A percentile compares a stretch with the other conserved stretches of the same genome.
These are phyloP conservation scores for Tricholoma flavovirens DNA, from an alignment of 768 basidiomycete genomes.

Conservation along the genomic window DNA sequence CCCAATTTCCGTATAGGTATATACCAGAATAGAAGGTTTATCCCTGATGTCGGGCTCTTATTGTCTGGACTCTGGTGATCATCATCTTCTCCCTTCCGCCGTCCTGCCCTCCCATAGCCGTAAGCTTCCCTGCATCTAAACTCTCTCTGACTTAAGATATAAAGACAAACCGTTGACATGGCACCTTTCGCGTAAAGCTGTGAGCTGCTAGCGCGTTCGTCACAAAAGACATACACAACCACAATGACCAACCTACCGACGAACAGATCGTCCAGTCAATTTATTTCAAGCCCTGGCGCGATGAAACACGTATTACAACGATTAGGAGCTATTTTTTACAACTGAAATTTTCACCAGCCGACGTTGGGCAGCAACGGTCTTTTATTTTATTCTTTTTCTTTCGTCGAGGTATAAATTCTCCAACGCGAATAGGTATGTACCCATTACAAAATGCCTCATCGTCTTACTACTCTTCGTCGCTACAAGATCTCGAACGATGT, in stretches of 20 bases:
- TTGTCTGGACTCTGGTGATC: too few relatives aligned
- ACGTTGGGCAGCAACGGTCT: conserved; percentile 38
- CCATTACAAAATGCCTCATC: conserved; percentile 42
- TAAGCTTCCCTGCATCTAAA: conserved; percentile 30
- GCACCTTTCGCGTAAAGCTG: conserved; percentile 19
- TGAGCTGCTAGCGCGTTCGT: conserved; percentile 18
- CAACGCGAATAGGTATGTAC: conserved; percentile 22
- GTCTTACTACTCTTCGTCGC: conserved; percentile 35
- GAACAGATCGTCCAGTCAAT: conserved; percentile 32
- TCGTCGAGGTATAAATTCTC: conserved; percentile 44
- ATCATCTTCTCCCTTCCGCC: conserved; percentile 26
- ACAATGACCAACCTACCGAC: conserved; percentile 49
- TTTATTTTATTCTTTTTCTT: conserved; percentile 41
- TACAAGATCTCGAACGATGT: conserved; percentile 50
- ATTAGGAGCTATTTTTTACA: conserved; percentile 30
- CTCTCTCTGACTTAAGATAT: conserved; percentile 29
- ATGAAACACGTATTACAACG: conserved; percentile 37
- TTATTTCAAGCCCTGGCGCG: conserved; percentile 36
- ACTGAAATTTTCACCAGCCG: conserved; percentile 34
- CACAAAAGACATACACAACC: conserved; percentile 45
- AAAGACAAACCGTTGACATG: conserved; percentile 50
- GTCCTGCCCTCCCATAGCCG: conserved; percentile 22
- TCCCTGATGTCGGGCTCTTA: conserved; percentile 43
- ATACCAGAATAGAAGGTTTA: conserved; percentile 32
- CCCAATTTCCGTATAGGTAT: conserved; percentile 30